A percentile compares a stretch with the other conserved stretches of the same genome.
Conservation (phyloP, 306 rosid genomes). For the Rubus idaeus region DNA sequence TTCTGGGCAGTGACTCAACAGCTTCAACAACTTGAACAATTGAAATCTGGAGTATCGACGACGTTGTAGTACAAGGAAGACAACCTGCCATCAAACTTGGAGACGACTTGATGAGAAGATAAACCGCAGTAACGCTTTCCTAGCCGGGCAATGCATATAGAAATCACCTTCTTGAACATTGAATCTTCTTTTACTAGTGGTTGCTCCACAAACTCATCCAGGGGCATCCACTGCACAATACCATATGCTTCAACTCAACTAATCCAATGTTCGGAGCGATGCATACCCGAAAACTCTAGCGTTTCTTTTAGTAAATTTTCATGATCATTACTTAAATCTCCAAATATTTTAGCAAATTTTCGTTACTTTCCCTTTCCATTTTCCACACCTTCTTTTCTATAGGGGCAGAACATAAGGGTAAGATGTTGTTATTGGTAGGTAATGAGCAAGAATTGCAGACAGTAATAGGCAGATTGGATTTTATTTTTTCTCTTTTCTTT, state of each 20-base stretch:
- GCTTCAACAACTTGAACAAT: constrained; percentile 54
- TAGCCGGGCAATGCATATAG: constrained; percentile 70
- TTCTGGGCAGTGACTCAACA: neutral
- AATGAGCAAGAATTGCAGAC: neutral
- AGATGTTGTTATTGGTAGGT: neutral
- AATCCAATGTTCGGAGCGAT: neutral
- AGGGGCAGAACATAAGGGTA: neutral
- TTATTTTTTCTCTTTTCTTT: neutral
- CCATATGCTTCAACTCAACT: constrained; percentile 8
- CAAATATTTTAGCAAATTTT: neutral
- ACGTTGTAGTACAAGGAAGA: constrained; percentile 82
- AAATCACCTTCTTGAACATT: constrained; percentile 79
- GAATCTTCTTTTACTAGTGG: constrained; percentile 71
- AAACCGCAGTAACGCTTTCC: constrained; percentile 74
- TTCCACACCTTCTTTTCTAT: too few relatives aligned
- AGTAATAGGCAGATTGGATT: neutral
- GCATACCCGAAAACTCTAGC: neutral
- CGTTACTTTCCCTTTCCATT: neutral
- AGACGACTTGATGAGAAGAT: constrained; percentile 62
- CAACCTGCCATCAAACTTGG: constrained; percentile 74
- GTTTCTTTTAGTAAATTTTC: too few relatives aligned
- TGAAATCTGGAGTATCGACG: constrained; percentile 37
- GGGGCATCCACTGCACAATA: constrained; percentile 82
- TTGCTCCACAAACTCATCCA: constrained; percentile 81
- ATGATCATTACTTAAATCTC: too few relatives aligned